Base-by-base conservation (phyloP, 1,139 yeast genomes). In the Blastobotrys apis region DNA sequence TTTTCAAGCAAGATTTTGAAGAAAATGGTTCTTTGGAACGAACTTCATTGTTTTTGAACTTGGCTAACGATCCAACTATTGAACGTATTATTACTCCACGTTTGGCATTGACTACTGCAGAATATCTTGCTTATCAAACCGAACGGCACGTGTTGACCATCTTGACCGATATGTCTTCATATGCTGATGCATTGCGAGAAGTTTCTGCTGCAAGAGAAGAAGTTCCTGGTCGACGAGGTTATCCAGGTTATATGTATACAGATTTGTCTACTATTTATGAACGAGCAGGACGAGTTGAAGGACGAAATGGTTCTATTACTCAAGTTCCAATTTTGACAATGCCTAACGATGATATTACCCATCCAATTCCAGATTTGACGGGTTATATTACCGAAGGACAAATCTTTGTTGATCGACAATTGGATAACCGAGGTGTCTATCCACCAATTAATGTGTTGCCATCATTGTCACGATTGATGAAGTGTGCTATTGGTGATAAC, bases 201-300 rank as follows among this genome's bases (percentile, higher is more conserved):
- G 98, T 92, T 44, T 88, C 97, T 50, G 98, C 99, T 51, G 99
- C 99, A 42, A 86, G 99, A 78, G 99, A 92, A 74, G 99, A 92
- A 74, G 99, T 92, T 39, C 99, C 99, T 63, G 99, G 99, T 77
- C 88, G 99, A 80, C 88, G 99, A 81, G 99, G 99, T 75, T 92
- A 92, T 72, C 99, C 99, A 53, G 99, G 99, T 84, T 92, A 92
- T 71, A 92, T 92, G 99, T 92, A 92, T 74, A 92, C 99, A 42
- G 98, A 92, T 82, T 86, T 92, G 75, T 85, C 97, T 45, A 92
- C 97, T 50, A 88, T 92, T 64, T 92, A 92, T 69, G 99, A 92
- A 74, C 85, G 99, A 74, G 99, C 99, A 37, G 99, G 99, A 67
- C 84, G 99, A 75, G 98, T 92, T 54, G 98, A 94, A 73, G 99